Evolutionary conservation across 2,329 filamentous ascomycete species (phyloP).

Genomic region (Calonectria leucothoes): DNA sequence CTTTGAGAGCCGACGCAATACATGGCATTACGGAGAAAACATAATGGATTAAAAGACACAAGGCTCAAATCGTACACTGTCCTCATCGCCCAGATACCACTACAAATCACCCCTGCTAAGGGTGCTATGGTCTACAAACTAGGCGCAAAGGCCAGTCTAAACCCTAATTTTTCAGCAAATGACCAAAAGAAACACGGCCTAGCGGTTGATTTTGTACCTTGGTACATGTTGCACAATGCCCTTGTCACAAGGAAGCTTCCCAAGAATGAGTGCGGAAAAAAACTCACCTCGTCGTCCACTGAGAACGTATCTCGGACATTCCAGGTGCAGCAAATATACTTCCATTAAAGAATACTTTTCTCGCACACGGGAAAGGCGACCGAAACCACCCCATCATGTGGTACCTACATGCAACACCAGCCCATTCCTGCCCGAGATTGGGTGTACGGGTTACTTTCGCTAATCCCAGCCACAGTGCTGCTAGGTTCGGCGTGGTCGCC

Average conservation of each 20-base stretch:
- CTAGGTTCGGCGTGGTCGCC: not conserved
- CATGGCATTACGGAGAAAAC: too few relatives aligned
- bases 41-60: too few relatives aligned
- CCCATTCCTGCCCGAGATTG: not conserved
- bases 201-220: not conserved
- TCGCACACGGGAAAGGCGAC: not conserved
- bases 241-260: not conserved
- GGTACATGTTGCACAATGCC: not conserved
- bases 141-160: not conserved
- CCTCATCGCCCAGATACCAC: not conserved
- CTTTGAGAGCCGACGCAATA: too few relatives aligned
- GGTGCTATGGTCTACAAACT: not conserved
- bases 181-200: not conserved
- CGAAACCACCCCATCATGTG: not conserved
- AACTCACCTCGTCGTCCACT: not conserved
- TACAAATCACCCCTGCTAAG: not conserved
- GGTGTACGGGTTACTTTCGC: not conserved
- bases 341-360: not conserved
- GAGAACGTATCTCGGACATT: not conserved
- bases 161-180: not conserved
- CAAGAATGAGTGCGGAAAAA: not conserved
- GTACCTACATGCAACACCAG: not conserved
- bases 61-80: too few relatives aligned
- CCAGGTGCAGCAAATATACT: not conserved
- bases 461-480: not conserved